Percentiles rank a stretch among this genome's conserved stretches.
These are phyloP conservation scores for Amanita jacksonii DNA, from an alignment of 768 basidiomycete genomes.

Conservation along the genomic window DNA sequence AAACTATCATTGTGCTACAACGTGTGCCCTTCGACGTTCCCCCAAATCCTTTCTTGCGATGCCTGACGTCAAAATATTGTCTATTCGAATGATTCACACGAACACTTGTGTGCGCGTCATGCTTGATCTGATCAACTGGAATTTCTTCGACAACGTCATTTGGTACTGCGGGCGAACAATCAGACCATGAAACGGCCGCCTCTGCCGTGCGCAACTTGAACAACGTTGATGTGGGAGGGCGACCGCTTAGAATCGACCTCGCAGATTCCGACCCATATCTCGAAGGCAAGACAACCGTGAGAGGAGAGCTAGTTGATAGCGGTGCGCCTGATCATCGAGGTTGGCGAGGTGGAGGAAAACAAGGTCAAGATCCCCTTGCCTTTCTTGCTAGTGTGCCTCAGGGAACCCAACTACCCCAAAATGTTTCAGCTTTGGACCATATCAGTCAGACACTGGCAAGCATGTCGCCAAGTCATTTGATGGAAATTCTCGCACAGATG, in stretches of 20 bases:
- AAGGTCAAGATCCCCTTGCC: constrained; percentile 35
- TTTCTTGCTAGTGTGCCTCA: constrained; percentile 64
- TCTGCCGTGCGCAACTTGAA: constrained; percentile 96
- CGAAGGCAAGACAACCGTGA: constrained; percentile 82
- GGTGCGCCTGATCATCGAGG: constrained; percentile 46
- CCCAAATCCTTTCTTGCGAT: neutral
- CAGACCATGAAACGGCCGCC: constrained; percentile 92
- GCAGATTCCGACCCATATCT: constrained; percentile 91
- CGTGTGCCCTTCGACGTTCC: neutral
- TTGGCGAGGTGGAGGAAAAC: constrained; percentile 46
- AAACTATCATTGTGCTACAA: constrained; percentile 1
- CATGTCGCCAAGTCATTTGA: constrained; percentile 74
- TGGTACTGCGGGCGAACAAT: constrained; percentile 10
- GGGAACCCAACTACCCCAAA: constrained; percentile 66
- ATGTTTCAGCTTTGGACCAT: constrained; percentile 63
- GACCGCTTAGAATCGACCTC: constrained; percentile 88
- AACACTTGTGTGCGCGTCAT: constrained; percentile 5
- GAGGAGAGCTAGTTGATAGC: constrained; percentile 71
- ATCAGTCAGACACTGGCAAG: constrained; percentile 82
- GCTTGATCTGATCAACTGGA: constrained; percentile 4
- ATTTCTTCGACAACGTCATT: constrained; percentile 10
- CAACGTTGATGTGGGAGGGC: constrained; percentile 84
- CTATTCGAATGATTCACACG: constrained; percentile 5
- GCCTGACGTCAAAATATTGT: constrained; percentile 3
- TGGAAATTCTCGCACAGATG: constrained; percentile 96